A percentile compares a stretch with the other conserved stretches of the same genome.
phyloP scores from a whole-genome alignment of 306 rosid genomes.

The Fagus sylvatica region DNA sequence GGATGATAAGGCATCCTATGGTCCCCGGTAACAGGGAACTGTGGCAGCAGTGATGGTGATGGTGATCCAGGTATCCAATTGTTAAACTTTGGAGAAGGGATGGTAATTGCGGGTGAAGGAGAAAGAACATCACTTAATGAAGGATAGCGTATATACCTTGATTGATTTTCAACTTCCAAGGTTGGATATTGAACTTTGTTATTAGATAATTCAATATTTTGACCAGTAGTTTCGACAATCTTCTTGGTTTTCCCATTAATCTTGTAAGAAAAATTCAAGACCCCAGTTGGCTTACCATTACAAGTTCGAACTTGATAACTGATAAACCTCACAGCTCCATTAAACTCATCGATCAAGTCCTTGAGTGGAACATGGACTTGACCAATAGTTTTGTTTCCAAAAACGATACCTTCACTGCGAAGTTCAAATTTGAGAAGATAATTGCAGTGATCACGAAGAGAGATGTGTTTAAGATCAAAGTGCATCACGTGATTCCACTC shows the following conservation, averaged over 20 bases:
- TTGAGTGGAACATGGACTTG: constrained; percentile 32
- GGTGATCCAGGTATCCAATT: neutral
- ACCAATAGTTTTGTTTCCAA: constrained; percentile 34
- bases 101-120: neutral
- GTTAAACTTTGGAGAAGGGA: neutral
- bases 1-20: neutral
- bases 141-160: neutral
- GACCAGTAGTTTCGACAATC: neutral
- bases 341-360: constrained; percentile 32
- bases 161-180: neutral
- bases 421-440: constrained; percentile 20
- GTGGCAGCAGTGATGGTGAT: neutral
- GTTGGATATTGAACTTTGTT: neutral
- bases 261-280: constrained; percentile 34
- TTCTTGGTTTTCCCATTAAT: constrained; percentile 1
- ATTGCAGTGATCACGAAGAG: constrained; percentile 1
- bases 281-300: constrained; percentile 36
- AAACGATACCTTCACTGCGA: constrained; percentile 27
- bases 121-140: neutral
- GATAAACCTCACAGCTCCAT: constrained; percentile 24
- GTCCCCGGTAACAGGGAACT: neutral
- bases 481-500: constrained; percentile 38
- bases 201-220: neutral
- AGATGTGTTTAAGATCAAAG: constrained; percentile 15
- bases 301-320: constrained; percentile 30